Conservation (phyloP, 306 rosid species). For the Psophocarpus tetragonolobus region DNA sequence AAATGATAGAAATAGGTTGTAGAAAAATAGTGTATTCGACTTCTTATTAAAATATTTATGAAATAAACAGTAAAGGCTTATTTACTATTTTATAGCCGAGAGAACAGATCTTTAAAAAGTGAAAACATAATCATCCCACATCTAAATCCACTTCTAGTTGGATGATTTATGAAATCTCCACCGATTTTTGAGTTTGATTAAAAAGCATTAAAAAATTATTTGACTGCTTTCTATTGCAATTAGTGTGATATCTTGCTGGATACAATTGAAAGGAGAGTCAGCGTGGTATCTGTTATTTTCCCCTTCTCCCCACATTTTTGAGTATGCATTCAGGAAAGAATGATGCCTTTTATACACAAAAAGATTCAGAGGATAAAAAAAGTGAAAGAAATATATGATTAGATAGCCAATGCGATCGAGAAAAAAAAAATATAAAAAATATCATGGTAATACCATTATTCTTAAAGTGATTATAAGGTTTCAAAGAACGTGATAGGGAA, state of each 20-base stretch:
- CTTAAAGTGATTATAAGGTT: conserved; percentile 27
- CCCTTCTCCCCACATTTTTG: conserved; percentile 33
- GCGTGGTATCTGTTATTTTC: conserved; percentile 20
- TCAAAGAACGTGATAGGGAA: conserved; percentile 17
- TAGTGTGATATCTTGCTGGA: conserved; percentile 12
- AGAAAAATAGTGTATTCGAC: neutral
- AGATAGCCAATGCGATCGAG: neutral
- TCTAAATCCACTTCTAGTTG: conserved; percentile 22
- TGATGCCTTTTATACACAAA: neutral
- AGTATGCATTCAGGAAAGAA: conserved; percentile 5
- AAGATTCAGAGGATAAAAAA: neutral
- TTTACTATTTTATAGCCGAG: neutral
- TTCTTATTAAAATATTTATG: neutral
- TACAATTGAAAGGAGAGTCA: neutral
- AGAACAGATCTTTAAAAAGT: neutral
- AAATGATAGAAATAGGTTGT: neutral
- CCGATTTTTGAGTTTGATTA: conserved; percentile 29
- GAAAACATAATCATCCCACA: conserved; percentile 1
- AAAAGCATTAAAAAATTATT: conserved; percentile 19
- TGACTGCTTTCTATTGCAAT: conserved; percentile 3
- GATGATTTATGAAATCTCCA: conserved; percentile 26
- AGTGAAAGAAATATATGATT: neutral
- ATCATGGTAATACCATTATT: neutral
- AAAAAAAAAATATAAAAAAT: neutral
- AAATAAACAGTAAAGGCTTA: neutral